Percentiles rank a stretch among this genome's conserved stretches.
These are phyloP conservation scores for Penicillium steckii DNA, from an alignment of 495 filamentous ascomycete species.

Conservation along the genomic window DNA sequence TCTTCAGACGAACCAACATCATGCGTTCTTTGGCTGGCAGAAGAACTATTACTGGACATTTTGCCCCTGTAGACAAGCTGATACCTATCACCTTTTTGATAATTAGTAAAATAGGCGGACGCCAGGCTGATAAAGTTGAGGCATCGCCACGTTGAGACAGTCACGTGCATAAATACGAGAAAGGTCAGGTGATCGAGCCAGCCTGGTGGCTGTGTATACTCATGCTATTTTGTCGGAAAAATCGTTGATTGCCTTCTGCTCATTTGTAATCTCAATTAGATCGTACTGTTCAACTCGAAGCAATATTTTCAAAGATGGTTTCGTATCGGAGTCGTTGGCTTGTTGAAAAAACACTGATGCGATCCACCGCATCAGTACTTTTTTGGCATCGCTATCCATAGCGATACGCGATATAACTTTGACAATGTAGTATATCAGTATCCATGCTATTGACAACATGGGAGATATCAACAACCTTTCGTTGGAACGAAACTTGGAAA, in stretches of 20 bases:
- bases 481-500: too few relatives aligned
- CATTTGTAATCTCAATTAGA: too few relatives aligned
- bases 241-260: too few relatives aligned
- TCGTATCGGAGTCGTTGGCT: too few relatives aligned
- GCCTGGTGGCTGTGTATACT: too few relatives aligned
- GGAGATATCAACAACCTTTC: too few relatives aligned
- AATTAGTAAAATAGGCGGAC: not conserved
- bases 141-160: constrained; percentile 4
- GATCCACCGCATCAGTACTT: too few relatives aligned
- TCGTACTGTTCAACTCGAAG: too few relatives aligned
- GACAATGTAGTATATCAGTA: not conserved
- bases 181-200: not conserved
- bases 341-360: too few relatives aligned
- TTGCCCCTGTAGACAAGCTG: not conserved
- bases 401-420: not conserved
- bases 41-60: not conserved
- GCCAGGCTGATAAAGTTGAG: constrained; percentile 1
- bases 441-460: too few relatives aligned
- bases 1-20: not conserved
- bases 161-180: constrained; percentile 6
- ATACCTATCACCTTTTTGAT: not conserved
- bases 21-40: not conserved
- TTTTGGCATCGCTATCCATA: not conserved
- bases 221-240: too few relatives aligned
- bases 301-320: too few relatives aligned